Evolutionary conservation across 441 rosid species (phyloP), one percentile per base, ranked within the genome.

Genomic region (Bruguiera hainesii): DNA sequence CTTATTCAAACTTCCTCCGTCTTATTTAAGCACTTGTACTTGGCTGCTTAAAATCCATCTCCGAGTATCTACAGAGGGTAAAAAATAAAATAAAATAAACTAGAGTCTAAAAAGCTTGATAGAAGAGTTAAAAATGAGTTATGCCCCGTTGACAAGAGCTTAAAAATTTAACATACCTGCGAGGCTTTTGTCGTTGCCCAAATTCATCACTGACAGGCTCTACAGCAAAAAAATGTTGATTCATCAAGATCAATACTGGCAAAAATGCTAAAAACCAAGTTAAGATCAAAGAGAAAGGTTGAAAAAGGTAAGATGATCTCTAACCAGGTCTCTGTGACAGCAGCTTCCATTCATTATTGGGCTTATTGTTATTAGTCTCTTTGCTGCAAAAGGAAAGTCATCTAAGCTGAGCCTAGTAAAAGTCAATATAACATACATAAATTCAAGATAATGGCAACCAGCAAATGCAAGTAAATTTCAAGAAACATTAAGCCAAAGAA

Each of bases 31-130:
- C 33, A 76, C 80, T 79, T 80, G 80, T 57, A 74, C 82, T 81
- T 82, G 83, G 81, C 87, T 84, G 84, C 82, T 88, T 84, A 81
- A 84, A 89, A 71, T 85, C 88, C 96, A 89, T 89, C 77, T 87
- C 90, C 0, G 93, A 89, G 72, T 87, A 89, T 85, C 96, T 89
- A 80, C 82, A 83, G 15, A 42, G 15, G 16, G 48, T 2, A 2
- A 13, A 62, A 60, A 49, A 56, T n/a, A 11, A 64, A 60, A 39
- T 39, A 63, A 51, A 21, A 21, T 66, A 61, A 48, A 0, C 4
- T 52, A 5, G 37, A 64, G 21, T 53, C 46, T 53, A 71, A 30
- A 30, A 23, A 48, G 51, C 15, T 60, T 31, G 21, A 30, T n/a
- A 53, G 29, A 58, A 18, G 16, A 46, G 10, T 1, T 33, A 13